phyloP scores from a whole-genome alignment of 2,329 filamentous ascomycete species.

The Calonectria pseudoturangicola region DNA sequence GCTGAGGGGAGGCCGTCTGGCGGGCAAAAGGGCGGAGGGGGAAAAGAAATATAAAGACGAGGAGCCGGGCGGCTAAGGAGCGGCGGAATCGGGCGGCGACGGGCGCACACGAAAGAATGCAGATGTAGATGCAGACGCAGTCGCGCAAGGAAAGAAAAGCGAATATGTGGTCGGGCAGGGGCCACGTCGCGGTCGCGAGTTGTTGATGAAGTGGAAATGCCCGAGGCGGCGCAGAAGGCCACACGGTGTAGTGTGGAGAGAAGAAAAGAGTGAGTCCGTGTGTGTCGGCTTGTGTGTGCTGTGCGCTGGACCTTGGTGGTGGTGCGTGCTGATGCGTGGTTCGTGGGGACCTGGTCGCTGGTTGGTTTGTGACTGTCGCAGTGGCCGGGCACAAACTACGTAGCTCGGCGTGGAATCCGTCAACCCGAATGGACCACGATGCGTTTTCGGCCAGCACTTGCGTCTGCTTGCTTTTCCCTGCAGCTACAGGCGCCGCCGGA shows the following conservation, averaged over 20 bases:
- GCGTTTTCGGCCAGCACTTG: background rate
- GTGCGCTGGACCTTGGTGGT: conserved; percentile 16
- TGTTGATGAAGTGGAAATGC: conserved; percentile 26
- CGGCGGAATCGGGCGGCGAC: conserved; percentile 18
- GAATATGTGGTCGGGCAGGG: conserved; percentile 44
- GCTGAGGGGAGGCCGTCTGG: conserved; percentile 31
- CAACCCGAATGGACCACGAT: conserved; percentile 7
- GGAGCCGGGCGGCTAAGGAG: conserved; percentile 5
- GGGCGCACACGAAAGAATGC: conserved; percentile 21
- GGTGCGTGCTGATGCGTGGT: conserved; percentile 24
- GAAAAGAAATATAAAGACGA: conserved; percentile 26
- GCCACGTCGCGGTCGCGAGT: conserved; percentile 53
- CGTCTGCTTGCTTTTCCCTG: conserved; percentile 4
- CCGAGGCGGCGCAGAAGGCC: conserved; percentile 19
- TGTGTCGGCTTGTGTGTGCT: conserved; percentile 11
- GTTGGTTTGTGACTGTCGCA: conserved; percentile 17
- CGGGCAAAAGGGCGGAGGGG: conserved; percentile 33
- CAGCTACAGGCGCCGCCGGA: background rate
- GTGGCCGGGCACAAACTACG: conserved; percentile 17
- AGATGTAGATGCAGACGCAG: conserved; percentile 20
- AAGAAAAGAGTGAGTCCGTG: conserved; percentile 38
- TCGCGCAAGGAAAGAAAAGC: conserved; percentile 3
- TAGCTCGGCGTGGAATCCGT: conserved; percentile 13
- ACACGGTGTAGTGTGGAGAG: conserved; percentile 13
- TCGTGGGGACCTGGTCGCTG: conserved; percentile 22